phyloP scores from a whole-genome alignment of 345 rosid genomes.

The Nasturtium officinale region DNA sequence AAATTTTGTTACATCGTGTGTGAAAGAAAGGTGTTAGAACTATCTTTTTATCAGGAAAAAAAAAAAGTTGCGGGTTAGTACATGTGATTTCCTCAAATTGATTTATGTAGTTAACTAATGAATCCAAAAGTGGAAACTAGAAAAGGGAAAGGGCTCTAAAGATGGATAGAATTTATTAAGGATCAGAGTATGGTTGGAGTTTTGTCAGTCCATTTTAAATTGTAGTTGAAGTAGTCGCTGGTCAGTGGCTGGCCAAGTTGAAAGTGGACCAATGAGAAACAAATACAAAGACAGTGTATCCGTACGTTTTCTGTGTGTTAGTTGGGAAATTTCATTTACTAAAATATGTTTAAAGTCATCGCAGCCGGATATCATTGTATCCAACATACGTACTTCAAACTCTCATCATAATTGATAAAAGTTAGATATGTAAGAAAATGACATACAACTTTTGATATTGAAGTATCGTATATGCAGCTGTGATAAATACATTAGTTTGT shows the following conservation, averaged over 20 bases:
- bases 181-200: constrained; percentile 22
- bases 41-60: background rate
- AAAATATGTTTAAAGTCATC: background rate
- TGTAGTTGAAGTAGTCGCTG: constrained; percentile 29
- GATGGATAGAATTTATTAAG: constrained; percentile 24
- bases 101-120: constrained; percentile 9
- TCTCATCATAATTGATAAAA: background rate
- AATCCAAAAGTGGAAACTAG: constrained; percentile 29
- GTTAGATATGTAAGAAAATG: background rate
- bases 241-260: constrained; percentile 39
- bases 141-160: constrained; percentile 11
- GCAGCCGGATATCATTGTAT: constrained; percentile 20
- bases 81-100: constrained; percentile 27
- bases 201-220: constrained; percentile 36
- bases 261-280: constrained; percentile 35
- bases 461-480: background rate
- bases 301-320: constrained; percentile 30
- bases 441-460: background rate
- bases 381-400: constrained; percentile 10
- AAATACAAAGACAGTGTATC: background rate
- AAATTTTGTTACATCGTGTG: background rate
- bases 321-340: constrained; percentile 31
- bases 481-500: background rate
- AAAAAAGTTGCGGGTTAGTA: background rate
- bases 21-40: too few species aligned